Evolutionary conservation across 208 protist species (phyloP), one percentile per base, ranked within the genome.

Genomic region (Leishmania turanica): DNA sequence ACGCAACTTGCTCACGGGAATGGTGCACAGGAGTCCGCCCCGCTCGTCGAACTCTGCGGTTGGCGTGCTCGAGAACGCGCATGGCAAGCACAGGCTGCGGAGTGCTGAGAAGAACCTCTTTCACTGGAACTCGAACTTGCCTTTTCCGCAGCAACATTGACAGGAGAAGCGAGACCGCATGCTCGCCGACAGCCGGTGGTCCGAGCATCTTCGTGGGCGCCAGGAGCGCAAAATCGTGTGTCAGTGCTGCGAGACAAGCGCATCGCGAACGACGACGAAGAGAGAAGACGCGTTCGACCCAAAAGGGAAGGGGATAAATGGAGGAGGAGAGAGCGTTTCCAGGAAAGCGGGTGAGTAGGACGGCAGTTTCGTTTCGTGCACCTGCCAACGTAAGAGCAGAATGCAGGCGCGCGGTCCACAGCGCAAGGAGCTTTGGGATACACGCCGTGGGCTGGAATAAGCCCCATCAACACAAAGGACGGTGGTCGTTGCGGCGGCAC

Each of bases 61-160:
- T 19, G 31, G 72, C 72, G 0, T 76, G 47, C 51, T 54, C 40
- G 13, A 85, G 34, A 64, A 77, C 65, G 5, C 64, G 77, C 58
- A 58, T 75, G 34, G 80, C 34, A 11, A 56, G 19, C n/a, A 40
- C 7, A 6, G 77, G 54, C 9, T 77, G 62, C 34, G 62, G 9
- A 24, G 70, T 85, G 73, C 71, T 79, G 9, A 85, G 37, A 49
- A 85, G 47, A 27, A 85, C 82, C 17, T 75, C 65, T 42, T 53
- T 66, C 45, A 79, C 11, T 37, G 82, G 81, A 34, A 78, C 24
- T 31, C 11, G 51, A 5, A 85, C 27, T n/a, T 79, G 58, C 73
- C 31, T 47, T 47, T 60, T 68, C 37, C 65, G 82, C 49, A 85
- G 64, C 58, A 85, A 53, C 77, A 76, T 79, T 21, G 82, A 75